Conservation (phyloP, 495 filamentous ascomycete genomes). For the Tuber brumale region DNA sequence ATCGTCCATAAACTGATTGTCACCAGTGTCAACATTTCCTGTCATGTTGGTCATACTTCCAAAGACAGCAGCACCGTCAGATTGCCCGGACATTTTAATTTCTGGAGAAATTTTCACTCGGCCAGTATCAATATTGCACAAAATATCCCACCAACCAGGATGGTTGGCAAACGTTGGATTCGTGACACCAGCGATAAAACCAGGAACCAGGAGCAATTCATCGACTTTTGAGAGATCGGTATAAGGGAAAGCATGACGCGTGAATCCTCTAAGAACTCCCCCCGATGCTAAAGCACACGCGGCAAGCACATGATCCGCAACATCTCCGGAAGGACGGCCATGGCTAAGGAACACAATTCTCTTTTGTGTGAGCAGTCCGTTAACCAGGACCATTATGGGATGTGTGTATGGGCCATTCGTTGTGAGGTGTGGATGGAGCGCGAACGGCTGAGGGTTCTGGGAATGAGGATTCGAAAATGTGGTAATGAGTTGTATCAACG, state of each 20-base stretch:
- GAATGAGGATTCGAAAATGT: constrained; percentile 78
- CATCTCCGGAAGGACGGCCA: constrained; percentile 85
- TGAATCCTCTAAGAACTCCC: constrained; percentile 90
- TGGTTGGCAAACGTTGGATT: constrained; percentile 94
- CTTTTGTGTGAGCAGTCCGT: constrained; percentile 90
- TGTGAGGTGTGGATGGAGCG: constrained; percentile 84
- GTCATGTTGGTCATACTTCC: constrained; percentile 28
- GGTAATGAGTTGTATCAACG: constrained; percentile 91
- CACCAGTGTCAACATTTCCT: constrained; percentile 58
- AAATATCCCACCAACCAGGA: constrained; percentile 95
- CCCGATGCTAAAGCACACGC: constrained; percentile 90
- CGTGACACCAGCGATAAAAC: constrained; percentile 96
- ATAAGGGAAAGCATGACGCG: constrained; percentile 96
- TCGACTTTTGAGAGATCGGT: constrained; percentile 98
- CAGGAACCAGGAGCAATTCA: constrained; percentile 87
- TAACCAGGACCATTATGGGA: constrained; percentile 69
- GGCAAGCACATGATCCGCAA: constrained; percentile 89
- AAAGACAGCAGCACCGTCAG: constrained; percentile 31
- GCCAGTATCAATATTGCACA: constrained; percentile 88
- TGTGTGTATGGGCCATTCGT: constrained; percentile 76
- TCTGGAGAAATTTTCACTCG: constrained; percentile 74
- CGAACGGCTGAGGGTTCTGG: constrained; percentile 75
- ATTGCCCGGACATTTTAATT: constrained; percentile 33
- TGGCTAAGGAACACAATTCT: constrained; percentile 92
- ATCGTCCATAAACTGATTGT: constrained; percentile 80